Evolutionary conservation across 2,329 filamentous ascomycete species (phyloP), one percentile per base, ranked within the genome.

Genomic region (Paraconiothyrium brasiliense): DNA sequence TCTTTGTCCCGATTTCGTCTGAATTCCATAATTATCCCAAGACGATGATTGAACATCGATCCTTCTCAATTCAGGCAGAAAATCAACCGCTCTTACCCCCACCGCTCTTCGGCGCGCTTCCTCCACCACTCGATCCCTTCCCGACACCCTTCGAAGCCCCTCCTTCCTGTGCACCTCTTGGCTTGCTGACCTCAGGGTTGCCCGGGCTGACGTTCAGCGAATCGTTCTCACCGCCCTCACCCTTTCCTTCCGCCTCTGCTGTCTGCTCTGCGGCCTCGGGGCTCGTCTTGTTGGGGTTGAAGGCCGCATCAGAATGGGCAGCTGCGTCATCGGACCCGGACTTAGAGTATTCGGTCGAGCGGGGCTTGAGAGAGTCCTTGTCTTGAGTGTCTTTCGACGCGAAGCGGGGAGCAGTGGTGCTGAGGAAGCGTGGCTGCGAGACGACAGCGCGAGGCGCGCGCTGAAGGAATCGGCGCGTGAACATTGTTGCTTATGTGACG

Each of bases 331-430:
- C 92, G 0, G 86, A 87, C 3, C 87, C 90, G 54, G 87, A 88
- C 73, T 90, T 87, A 60, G 87, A 87, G 78, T 89, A 87, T 74
- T 96, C 92, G 57, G 85, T 87, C 2, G 85, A 79, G 37, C 86
- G 83, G 0, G 90, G 88, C 61, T 90, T 86, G 37, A 96, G 84
- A 2, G 84, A 84, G 65, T 90, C 84, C 61, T 82, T 83, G 74
- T 80, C 79, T 68, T 81, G 76, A n/a, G 78, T 64, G 61, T 82
- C 79, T 65, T 84, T 84, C 48, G 73, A 71, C 2, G 80, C 70
- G 49, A 67, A 70, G 6, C 68, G 63, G 22, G 67, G 20, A 11
- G 64, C 54, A 32, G 70, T 72, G 9, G 70, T 69, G 55, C 44
- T 57, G 54, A 78, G 37, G 58, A 68, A 71, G 50, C 71, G 73